Conservation (phyloP, 768 basidiomycete species). For the Tulasnella sp. region DNA sequence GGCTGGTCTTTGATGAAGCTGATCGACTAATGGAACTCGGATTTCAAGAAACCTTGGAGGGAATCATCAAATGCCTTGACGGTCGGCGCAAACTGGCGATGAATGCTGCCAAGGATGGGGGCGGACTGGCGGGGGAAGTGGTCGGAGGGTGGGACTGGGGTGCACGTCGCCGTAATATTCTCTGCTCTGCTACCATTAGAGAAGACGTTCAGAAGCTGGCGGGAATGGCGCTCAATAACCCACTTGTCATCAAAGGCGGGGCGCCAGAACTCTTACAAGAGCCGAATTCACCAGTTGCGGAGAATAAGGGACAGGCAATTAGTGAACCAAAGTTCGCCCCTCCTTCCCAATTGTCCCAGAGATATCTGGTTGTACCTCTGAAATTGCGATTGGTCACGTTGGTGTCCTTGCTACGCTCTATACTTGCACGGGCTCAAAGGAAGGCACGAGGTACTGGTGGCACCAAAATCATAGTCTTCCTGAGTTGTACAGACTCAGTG, state of each 20-base stretch:
- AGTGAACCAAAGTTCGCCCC: constrained; percentile 58
- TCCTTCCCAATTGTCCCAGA: constrained; percentile 85
- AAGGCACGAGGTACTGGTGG: constrained; percentile 26
- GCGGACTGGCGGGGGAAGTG: constrained; percentile 43
- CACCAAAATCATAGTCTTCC: constrained; percentile 81
- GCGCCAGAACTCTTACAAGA: constrained; percentile 20
- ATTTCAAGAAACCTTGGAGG: constrained; percentile 88
- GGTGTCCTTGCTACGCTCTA: constrained; percentile 66
- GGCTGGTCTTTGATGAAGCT: constrained; percentile 95
- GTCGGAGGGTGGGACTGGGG: constrained; percentile 74
- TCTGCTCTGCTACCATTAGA: constrained; percentile 93
- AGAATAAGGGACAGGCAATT: neutral
- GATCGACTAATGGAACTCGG: constrained; percentile 97
- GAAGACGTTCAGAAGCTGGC: constrained; percentile 92
- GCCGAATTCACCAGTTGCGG: constrained; percentile 14
- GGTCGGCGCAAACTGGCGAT: constrained; percentile 63
- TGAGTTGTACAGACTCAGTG: constrained; percentile 95
- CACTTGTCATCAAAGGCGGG: constrained; percentile 68
- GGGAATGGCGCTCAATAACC: constrained; percentile 62
- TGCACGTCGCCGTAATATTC: constrained; percentile 61
- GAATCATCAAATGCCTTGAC: constrained; percentile 77
- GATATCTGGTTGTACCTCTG: constrained; percentile 77
- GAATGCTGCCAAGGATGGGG: constrained; percentile 44
- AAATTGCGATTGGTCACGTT: constrained; percentile 91
- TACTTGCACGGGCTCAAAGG: constrained; percentile 45